Base-by-base conservation (phyloP, 2,329 filamentous ascomycete species). In the Thielaviopsis euricoi region DNA sequence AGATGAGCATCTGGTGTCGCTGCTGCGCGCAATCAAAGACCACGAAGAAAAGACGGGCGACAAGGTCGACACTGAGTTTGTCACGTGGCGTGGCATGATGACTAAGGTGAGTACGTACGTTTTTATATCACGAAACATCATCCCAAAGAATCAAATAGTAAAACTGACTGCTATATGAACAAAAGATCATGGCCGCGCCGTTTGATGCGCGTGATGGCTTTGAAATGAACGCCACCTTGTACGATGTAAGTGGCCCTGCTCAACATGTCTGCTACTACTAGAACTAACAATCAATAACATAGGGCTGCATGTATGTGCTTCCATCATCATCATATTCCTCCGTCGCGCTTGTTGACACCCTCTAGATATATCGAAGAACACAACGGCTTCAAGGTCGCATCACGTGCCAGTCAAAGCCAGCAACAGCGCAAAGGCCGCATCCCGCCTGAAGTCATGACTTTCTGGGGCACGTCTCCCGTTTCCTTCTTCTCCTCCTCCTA, bases 51-150 rank as follows among this genome's bases (percentile, higher is more conserved):
- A 82, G 63, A 80, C 77, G 0, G 78, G 80, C 2, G 76, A 80
- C 65, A 83, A 78, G 66, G 82, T 85, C 33, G 83, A 89, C 61
- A 85, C 86, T 1, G 82, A 95, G 64, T 69, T 97, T 52, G 77
- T 97, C 55, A 97, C 91, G 1, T 98, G 91, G 91, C 78, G 93
- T 65, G 93, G 93, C 43, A 96, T 97, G 89, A 90, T 98, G 85
- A 97, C 93, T 62, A 98, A 96, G 78, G 89, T 90, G n/a, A 67
- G 56, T 70, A 56, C 22, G 43, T 13, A 2, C 10, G 1, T 43
- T 43, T n/a, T 43, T n/a, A 17, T n/a, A n/a, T n/a, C n/a, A n/a
- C n/a, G n/a, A n/a, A n/a, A n/a, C n/a, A n/a, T n/a, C n/a, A n/a
- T n/a, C n/a, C n/a, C n/a, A n/a, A 15, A 26, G 33, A n/a, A 10